Base-by-base conservation (phyloP, 2,329 filamentous ascomycete species). In the Diaporthe sp. region DNA sequence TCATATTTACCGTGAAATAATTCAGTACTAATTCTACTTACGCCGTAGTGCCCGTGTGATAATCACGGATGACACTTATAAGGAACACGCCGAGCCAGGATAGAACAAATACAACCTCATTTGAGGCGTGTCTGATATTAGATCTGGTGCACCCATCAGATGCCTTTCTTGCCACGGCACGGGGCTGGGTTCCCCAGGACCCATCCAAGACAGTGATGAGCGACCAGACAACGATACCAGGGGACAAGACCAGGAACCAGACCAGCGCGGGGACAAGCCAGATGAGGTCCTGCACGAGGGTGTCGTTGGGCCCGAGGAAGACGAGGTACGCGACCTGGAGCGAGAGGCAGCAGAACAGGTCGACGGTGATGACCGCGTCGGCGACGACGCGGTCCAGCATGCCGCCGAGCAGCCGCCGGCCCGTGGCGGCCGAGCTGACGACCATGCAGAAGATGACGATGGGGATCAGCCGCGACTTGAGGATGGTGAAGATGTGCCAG, bases 401-500 rank as follows among this genome's bases (percentile, higher is more conserved):
- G n/a, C 58, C 71, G 17, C n/a, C 42, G 1, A 61, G 17, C 6
- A 53, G 31, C 9, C n/a, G 31, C 15, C 13, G 44, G 3, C 71
- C 71, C 0, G 42, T 67, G 3, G 53, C 4, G 2, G 60, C 58
- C 6, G 58, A 42, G 34, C 61, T 51, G 15, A n/a, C 10, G 9
- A 67, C 71, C 17, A 22, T 55, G 17, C 58, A 65, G 46, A 73
- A 73, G 5, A 55, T 67, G 7, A 34, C 7, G 17, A 73, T 51
- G 7, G 71, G 57, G 10, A 73, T 61, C 6, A 67, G 34, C 6
- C 71, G 42, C 13, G 57, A 65, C 58, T 73, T 73, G 31, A 55
- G 44, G 58, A 73, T 65, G 31, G 57, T 73, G 34, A 44, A 73
- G 9, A 73, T 44, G 44, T 65, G 58, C 71, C 71, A 73, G 4